Evolutionary conservation across 257 asterid species (phyloP).

Genomic region (Petrea volubilis): DNA sequence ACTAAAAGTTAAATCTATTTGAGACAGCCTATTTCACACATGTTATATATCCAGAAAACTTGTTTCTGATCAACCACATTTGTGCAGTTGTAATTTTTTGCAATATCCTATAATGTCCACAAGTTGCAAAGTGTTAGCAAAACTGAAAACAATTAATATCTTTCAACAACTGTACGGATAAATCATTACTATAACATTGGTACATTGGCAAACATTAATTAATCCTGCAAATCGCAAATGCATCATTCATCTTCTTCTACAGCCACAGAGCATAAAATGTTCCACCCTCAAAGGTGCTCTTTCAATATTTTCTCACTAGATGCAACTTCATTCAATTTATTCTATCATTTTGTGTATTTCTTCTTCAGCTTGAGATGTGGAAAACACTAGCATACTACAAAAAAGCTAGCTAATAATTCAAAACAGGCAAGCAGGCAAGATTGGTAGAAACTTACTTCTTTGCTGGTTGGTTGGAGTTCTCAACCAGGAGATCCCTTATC

Average conservation of each 20-base stretch:
- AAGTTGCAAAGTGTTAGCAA: neutral
- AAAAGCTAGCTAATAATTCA: neutral
- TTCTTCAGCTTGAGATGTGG: neutral
- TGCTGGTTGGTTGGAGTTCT: conserved; percentile 65
- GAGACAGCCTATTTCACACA: too few species aligned
- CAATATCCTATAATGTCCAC: neutral
- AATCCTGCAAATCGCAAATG: neutral
- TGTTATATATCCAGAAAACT: too few species aligned
- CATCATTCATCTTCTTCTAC: neutral
- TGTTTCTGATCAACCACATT: too few species aligned
- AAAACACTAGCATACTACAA: neutral
- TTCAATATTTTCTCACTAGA: neutral
- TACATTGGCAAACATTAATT: neutral
- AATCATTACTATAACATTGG: too few species aligned
- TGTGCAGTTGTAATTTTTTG: too few species aligned
- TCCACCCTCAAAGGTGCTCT: neutral
- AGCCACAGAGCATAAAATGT: neutral
- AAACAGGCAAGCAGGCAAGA: conserved; percentile 18
- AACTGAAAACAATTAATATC: neutral
- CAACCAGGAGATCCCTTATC: conserved; percentile 88
- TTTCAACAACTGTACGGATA: too few species aligned
- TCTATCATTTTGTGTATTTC: too few species aligned
- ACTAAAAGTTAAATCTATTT: too few species aligned
- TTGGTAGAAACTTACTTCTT: conserved; percentile 69
- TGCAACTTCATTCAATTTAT: neutral